Evolutionary conservation across 2,329 filamentous ascomycete genomes (phyloP).

Genomic region (Colletotrichum higginsianum): DNA sequence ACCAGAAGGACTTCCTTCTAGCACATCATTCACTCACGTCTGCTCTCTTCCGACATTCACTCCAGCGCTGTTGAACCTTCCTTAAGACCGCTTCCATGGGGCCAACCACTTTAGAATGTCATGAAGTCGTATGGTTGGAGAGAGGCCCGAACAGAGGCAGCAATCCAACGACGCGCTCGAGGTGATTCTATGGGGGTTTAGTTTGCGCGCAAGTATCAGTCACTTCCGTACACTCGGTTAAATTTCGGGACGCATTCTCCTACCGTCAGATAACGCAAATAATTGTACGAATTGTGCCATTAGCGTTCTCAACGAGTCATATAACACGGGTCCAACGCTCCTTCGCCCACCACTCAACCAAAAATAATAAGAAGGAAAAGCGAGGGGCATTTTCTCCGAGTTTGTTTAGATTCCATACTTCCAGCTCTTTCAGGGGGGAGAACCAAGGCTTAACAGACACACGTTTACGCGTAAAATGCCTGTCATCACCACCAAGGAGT

Average conservation of each 20-base stretch:
- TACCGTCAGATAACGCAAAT: conserved; percentile 34
- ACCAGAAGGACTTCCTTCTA: neutral
- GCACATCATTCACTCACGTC: neutral
- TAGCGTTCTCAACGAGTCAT: conserved; percentile 25
- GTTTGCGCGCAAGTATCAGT: neutral
- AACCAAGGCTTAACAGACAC: too few relatives aligned
- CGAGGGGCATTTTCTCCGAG: neutral
- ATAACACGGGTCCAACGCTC: neutral
- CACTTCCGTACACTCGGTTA: conserved; percentile 19
- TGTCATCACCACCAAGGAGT: conserved; percentile 35
- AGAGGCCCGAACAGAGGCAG: neutral
- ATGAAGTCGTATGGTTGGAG: neutral
- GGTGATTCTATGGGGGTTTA: neutral
- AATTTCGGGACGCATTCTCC: conserved; percentile 27
- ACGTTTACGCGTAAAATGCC: conserved; percentile 16
- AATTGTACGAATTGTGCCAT: conserved; percentile 30
- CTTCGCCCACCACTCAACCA: neutral
- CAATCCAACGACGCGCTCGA: neutral
- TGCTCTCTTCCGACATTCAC: neutral
- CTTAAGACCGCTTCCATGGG: neutral
- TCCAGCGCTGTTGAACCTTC: neutral
- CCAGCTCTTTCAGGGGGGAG: neutral
- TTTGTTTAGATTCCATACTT: neutral
- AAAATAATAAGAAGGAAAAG: neutral
- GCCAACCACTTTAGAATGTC: neutral